Conservation (phyloP, 768 basidiomycete genomes). For the Phylloporus arenicola region DNA sequence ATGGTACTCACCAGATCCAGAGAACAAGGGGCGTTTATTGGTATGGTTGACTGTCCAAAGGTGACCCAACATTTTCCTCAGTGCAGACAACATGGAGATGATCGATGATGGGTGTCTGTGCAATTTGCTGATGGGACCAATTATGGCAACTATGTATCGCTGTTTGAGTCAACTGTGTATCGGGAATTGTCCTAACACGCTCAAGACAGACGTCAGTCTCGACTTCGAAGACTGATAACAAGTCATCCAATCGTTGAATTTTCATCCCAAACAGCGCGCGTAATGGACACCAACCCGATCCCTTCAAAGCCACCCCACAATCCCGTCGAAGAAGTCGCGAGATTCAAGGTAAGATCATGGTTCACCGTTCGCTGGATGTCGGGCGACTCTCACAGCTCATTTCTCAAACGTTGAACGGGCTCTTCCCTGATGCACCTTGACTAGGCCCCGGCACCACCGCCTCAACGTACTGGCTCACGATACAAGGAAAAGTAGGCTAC, state of each 20-base stretch:
- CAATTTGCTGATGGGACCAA: background rate
- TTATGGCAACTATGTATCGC: background rate
- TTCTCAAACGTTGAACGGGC: background rate
- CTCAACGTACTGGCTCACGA: slow-evolving; percentile 11
- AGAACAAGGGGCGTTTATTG: slow-evolving; percentile 9
- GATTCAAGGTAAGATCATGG: slow-evolving; percentile 21
- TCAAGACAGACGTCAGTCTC: too few species aligned
- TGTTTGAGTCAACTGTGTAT: too few species aligned
- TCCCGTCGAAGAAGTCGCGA: slow-evolving; percentile 17
- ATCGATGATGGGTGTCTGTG: background rate
- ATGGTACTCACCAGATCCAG: slow-evolving; percentile 19
- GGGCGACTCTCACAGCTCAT: background rate
- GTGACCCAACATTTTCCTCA: slow-evolving; percentile 6
- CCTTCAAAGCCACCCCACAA: slow-evolving; percentile 9
- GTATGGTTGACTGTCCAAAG: background rate
- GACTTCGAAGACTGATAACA: background rate
- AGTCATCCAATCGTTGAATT: background rate
- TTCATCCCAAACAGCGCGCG: background rate
- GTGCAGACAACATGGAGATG: slow-evolving; percentile 7
- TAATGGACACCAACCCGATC: slow-evolving; percentile 14
- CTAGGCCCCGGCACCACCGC: slow-evolving; percentile 12
- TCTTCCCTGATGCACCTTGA: background rate
- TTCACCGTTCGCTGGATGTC: background rate
- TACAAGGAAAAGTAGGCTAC: slow-evolving; percentile 31
- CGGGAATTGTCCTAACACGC: too few species aligned